phyloP scores from a whole-genome alignment of 441 rosid species.

The Eugenia klotzschiana region DNA sequence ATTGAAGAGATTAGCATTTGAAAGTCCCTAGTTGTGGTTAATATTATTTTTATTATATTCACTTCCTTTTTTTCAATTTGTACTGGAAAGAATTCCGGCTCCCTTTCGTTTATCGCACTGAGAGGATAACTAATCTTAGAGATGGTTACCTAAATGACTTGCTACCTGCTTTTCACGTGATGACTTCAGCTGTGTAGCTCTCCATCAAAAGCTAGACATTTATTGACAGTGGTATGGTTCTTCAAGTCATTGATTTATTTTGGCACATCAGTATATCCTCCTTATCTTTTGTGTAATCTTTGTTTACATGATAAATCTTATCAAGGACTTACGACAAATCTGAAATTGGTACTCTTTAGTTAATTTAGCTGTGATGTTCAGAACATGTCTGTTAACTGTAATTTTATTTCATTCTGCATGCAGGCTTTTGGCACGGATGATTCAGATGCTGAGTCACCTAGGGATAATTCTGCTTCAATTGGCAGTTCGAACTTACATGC shows the following conservation, averaged over 20 bases:
- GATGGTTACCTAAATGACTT: not conserved
- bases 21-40: not conserved
- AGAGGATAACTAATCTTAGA: not conserved
- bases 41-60: not conserved
- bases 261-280: not conserved
- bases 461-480: constrained; percentile 25
- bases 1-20: not conserved
- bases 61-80: not conserved
- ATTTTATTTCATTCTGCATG: constrained; percentile 5
- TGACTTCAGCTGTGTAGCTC: not conserved
- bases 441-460: constrained; percentile 63
- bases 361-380: not conserved
- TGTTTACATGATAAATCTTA: not conserved
- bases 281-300: not conserved
- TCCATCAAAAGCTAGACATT: not conserved
- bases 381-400: constrained; percentile 7
- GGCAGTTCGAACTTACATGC: constrained; percentile 31
- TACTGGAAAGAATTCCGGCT: not conserved
- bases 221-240: not conserved
- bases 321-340: not conserved
- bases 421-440: constrained; percentile 87
- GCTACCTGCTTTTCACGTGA: not conserved
- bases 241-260: not conserved
- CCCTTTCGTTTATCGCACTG: not conserved
- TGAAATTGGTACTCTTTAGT: not conserved